Base-by-base conservation (phyloP, 345 rosid species). In the Raphanus sativus region DNA sequence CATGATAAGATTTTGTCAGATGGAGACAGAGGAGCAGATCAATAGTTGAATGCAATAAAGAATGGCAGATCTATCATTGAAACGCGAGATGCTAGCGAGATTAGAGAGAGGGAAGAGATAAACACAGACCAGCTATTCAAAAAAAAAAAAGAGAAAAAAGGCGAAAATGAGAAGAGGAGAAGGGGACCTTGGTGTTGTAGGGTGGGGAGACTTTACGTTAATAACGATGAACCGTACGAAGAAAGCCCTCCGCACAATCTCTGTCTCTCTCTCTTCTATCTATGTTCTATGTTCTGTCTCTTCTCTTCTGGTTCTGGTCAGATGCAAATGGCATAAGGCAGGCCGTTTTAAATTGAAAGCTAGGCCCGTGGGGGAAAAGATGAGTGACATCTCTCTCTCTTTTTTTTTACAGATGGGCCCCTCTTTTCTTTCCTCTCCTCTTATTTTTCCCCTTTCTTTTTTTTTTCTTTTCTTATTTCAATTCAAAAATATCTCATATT, bases 191-290 rank as follows among this genome's bases (percentile, higher is more conserved):
- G n/a, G n/a, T n/a, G n/a, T n/a, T n/a, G n/a, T n/a, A n/a, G n/a
- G 32, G 61, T 33, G 36, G 36, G 60, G 24, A 50, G 40, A 25
- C 28, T 26, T 1, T n/a, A 50, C 76, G 81, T 78, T 65, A 72
- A 78, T 12, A 73, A 78, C 77, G 73, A 78, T 32, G 77, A 66
- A 26, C 69, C 62, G 77, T 73, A 72, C 77, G 73, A 78, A 34
- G 77, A 78, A 48, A n/a, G 81, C 77, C 73, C 81, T n/a, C 64
- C 77, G 48, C 77, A n/a, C 30, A 28, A 2, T 28, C 30, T 28
- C 30, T 60, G 63, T 60, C 59, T 77, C 38, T 70, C n/a, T n/a
- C 42, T 63, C 54, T 21, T 30, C 45, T 65, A 3, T 59, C 8
- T 6, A 8, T 50, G 21, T 54, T 72, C n/a, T n/a, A 1, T 48